phyloP scores from a whole-genome alignment of 2,329 filamentous ascomycete genomes.

The Trematosphaeria pertusa region DNA sequence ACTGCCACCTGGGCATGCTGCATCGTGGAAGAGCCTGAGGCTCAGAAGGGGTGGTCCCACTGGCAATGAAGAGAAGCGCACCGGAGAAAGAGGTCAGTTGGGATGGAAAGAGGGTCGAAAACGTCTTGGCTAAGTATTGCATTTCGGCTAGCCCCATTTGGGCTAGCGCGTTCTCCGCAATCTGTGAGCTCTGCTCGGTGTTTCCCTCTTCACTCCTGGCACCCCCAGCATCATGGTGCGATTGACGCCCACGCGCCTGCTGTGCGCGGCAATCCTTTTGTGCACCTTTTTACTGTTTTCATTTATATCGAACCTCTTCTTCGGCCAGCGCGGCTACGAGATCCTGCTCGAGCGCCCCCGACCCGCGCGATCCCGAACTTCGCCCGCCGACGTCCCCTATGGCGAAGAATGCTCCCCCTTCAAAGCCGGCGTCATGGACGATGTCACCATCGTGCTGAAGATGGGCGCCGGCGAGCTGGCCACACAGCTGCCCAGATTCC shows the following conservation, averaged over 20 bases:
- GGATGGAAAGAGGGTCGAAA: too few species aligned
- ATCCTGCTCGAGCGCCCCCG: constrained; percentile 34
- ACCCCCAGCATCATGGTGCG: constrained; percentile 45
- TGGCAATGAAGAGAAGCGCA: too few species aligned
- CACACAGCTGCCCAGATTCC: constrained; percentile 63
- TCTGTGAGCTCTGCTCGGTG: too few species aligned
- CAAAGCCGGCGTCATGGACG: constrained; percentile 42
- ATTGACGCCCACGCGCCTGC: constrained; percentile 43
- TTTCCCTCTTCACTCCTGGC: too few species aligned
- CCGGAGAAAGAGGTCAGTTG: too few species aligned
- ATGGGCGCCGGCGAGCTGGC: constrained; percentile 64
- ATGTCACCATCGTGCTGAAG: constrained; percentile 64
- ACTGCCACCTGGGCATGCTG: too few species aligned
- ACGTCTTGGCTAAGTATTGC: too few species aligned
- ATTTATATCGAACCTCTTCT: constrained; percentile 30
- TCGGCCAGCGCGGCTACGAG: constrained; percentile 40
- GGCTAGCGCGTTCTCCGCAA: too few species aligned
- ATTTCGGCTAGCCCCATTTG: too few species aligned
- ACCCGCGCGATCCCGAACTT: constrained; percentile 24
- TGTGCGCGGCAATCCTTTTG: constrained; percentile 36
- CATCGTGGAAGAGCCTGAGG: too few species aligned
- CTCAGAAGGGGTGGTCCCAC: too few species aligned
- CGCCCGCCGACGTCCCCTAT: constrained; percentile 29
- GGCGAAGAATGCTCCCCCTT: constrained; percentile 44
- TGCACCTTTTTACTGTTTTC: constrained; percentile 29